A percentile compares a stretch with the other conserved stretches of the same genome.
Conservation (phyloP, 352 stramenopile genomes). For the Pythium dissimile region DNA sequence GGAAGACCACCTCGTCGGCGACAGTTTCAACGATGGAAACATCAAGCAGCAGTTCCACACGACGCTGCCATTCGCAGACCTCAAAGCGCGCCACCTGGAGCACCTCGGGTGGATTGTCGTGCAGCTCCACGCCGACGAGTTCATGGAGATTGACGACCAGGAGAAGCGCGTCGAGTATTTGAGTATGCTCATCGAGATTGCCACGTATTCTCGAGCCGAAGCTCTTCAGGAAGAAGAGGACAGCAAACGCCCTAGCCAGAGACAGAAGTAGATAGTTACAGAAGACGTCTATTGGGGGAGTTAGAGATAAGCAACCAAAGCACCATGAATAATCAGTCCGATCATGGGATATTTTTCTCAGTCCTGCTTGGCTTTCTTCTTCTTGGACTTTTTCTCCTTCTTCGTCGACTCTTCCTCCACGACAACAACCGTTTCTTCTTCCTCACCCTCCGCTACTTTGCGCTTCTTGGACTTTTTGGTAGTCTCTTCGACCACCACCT, state of each 20-base stretch:
- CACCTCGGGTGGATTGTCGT: slow-evolving; percentile 68
- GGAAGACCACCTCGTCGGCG: slow-evolving; percentile 19
- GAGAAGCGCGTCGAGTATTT: slow-evolving; percentile 56
- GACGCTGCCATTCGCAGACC: slow-evolving; percentile 48
- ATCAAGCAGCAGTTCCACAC: slow-evolving; percentile 22
- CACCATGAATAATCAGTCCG: neutral
- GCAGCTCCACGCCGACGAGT: slow-evolving; percentile 49
- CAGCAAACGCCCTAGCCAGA: neutral
- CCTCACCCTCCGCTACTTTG: slow-evolving; percentile 17
- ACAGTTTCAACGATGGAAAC: neutral
- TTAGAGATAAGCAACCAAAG: neutral
- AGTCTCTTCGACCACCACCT: slow-evolving; percentile 25
- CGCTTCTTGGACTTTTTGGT: slow-evolving; percentile 29
- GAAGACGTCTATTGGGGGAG: too few relatives aligned
- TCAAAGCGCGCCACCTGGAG: slow-evolving; percentile 65
- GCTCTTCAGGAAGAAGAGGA: slow-evolving; percentile 4
- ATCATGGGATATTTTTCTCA: slow-evolving; percentile 17
- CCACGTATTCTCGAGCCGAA: slow-evolving; percentile 26
- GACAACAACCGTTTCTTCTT: neutral
- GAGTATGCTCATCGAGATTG: slow-evolving; percentile 70
- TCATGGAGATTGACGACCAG: slow-evolving; percentile 41
- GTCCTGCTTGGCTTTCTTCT: slow-evolving; percentile 56
- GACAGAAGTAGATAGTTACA: neutral
- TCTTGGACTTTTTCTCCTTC: slow-evolving; percentile 53
- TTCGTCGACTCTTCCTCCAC: slow-evolving; percentile 25